A percentile compares a stretch with the other conserved stretches of the same genome.
phyloP scores from a whole-genome alignment of 1,139 yeast species.

The Protomyces arabidopsidicola region DNA sequence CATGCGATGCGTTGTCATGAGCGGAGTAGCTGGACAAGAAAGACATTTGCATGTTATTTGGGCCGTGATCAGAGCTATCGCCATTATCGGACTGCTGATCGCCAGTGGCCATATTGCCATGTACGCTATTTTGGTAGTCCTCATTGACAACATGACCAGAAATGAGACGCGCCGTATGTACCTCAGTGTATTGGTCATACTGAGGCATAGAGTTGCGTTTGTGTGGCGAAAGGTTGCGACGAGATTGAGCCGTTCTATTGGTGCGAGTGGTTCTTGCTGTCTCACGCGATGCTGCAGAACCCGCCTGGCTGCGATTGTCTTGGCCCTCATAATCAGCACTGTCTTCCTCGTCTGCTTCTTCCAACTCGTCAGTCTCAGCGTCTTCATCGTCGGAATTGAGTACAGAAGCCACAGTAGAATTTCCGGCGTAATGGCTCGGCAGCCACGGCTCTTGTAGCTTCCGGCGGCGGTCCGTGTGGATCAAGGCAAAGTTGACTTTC shows the following conservation, averaged over 20 bases:
- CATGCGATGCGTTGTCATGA: conserved; percentile 10
- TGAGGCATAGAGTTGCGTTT: conserved; percentile 6
- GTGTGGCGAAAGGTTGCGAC: conserved; percentile 20
- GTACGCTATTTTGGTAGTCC: conserved; percentile 47
- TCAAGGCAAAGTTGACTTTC: conserved; percentile 96
- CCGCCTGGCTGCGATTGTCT: conserved; percentile 43
- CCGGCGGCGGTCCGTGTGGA: conserved; percentile 95
- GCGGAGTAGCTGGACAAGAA: conserved; percentile 19
- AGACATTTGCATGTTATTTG: conserved; percentile 27
- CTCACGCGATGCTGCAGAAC: conserved; percentile 10
- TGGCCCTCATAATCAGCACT: conserved; percentile 36
- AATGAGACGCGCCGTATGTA: conserved; percentile 92
- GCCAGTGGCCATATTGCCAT: conserved; percentile 35
- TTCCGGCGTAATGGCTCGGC: conserved; percentile 32
- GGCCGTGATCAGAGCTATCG: conserved; percentile 33
- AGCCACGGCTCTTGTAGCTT: conserved; percentile 54
- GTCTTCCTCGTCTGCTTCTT: conserved; percentile 44
- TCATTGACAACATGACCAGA: conserved; percentile 97
- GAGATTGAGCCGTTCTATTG: conserved; percentile 14
- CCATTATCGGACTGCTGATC: conserved; percentile 36
- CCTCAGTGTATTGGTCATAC: conserved; percentile 39
- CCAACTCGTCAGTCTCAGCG: conserved; percentile 30
- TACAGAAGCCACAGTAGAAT: conserved; percentile 29
- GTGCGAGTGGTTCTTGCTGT: conserved; percentile 18
- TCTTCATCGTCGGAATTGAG: conserved; percentile 24